Conservation (phyloP, 2,329 filamentous ascomycete genomes). For the Shiraia bambusicola region DNA sequence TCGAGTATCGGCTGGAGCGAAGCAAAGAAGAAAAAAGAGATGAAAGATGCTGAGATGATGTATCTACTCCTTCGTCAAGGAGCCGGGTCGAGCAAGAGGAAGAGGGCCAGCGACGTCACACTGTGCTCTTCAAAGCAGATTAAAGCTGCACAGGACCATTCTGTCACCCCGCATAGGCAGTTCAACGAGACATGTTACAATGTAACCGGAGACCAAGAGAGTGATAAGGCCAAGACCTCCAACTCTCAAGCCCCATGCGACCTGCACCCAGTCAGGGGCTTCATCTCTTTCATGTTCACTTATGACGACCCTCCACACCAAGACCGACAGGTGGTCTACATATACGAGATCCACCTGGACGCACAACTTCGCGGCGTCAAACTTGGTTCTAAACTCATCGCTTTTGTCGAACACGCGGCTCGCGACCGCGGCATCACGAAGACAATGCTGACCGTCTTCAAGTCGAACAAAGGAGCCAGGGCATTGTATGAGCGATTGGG, state of each 20-base stretch:
- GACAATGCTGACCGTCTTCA: constrained; percentile 74
- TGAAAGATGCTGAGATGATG: constrained; percentile 66
- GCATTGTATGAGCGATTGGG: constrained; percentile 64
- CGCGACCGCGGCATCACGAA: constrained; percentile 60
- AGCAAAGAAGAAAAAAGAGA: constrained; percentile 63
- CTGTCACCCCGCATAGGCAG: background rate
- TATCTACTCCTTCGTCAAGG: constrained; percentile 59
- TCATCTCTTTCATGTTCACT: constrained; percentile 68
- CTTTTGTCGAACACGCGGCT: constrained; percentile 57
- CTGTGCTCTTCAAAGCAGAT: background rate
- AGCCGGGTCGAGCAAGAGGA: background rate
- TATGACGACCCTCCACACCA: constrained; percentile 56
- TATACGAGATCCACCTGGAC: constrained; percentile 75
- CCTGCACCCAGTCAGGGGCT: constrained; percentile 15
- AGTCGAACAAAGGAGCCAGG: constrained; percentile 59
- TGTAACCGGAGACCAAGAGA: background rate
- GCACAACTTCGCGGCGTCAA: constrained; percentile 61
- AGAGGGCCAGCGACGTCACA: constrained; percentile 1
- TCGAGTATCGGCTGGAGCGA: constrained; percentile 67
- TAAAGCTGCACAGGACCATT: background rate
- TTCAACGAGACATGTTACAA: background rate
- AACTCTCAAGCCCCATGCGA: too few species aligned
- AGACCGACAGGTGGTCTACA: constrained; percentile 66
- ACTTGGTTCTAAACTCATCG: constrained; percentile 63
- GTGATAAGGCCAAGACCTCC: constrained; percentile 10